phyloP scores from a whole-genome alignment of 2,329 filamentous ascomycete species.

The Cladosporium sp. region DNA sequence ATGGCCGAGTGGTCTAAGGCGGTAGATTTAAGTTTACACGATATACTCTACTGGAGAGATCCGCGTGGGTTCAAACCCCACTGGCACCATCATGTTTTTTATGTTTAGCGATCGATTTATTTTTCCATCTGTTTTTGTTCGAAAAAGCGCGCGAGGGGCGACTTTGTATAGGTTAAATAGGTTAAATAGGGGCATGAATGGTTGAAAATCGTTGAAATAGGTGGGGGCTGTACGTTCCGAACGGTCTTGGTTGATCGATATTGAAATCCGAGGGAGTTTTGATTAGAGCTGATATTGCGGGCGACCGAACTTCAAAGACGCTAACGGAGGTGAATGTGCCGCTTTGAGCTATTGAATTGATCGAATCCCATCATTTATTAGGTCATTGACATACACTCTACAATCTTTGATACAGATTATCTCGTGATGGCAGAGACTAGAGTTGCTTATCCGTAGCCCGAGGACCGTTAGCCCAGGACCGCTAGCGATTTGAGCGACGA shows the following conservation, averaged over 20 bases:
- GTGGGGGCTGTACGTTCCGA: background rate
- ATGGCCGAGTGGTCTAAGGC: conserved; percentile 29
- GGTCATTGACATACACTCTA: too few relatives aligned
- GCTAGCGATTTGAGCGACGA: too few relatives aligned
- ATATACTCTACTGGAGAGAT: conserved; percentile 26
- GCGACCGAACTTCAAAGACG: background rate
- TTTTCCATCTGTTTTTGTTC: background rate
- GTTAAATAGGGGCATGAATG: background rate
- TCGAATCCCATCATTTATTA: background rate
- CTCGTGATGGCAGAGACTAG: too few relatives aligned
- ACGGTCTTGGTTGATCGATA: background rate
- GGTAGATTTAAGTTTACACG: conserved; percentile 25
- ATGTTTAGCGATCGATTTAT: background rate
- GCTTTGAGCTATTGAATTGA: background rate
- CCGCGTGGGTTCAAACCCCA: conserved; percentile 27
- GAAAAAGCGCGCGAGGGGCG: background rate
- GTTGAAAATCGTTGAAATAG: background rate
- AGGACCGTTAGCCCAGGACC: too few relatives aligned
- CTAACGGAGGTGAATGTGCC: background rate
- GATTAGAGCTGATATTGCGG: background rate
- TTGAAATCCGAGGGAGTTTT: background rate
- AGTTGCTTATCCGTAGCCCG: too few relatives aligned
- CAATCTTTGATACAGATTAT: too few relatives aligned
- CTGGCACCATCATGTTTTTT: conserved; percentile 12
- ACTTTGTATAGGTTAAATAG: background rate